phyloP scores from a whole-genome alignment of 2,329 filamentous ascomycete species.

The Fusarium mangiferae region DNA sequence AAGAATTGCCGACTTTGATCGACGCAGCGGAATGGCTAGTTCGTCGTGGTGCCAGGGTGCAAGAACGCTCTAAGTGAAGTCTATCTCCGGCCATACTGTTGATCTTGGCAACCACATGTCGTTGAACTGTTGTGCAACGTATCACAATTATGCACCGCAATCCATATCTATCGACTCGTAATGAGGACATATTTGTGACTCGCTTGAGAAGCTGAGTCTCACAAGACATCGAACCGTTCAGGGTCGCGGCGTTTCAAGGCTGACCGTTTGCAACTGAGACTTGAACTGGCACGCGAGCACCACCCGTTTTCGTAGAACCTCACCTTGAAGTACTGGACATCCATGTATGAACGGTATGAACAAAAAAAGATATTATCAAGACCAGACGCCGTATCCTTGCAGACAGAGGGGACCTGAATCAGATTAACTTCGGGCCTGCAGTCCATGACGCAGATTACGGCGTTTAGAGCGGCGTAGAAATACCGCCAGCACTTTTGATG shows the following conservation, averaged over 20 bases:
- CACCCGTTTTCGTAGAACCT: conserved; percentile 14
- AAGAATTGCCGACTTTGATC: conserved; percentile 37
- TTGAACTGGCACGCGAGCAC: conserved; percentile 33
- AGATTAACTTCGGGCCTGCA: conserved; percentile 27
- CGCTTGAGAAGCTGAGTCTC: background rate
- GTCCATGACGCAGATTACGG: conserved; percentile 26
- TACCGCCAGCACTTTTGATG: conserved; percentile 1
- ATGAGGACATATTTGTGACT: background rate
- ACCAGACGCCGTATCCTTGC: conserved; percentile 14
- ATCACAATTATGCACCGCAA: conserved; percentile 14
- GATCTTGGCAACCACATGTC: conserved; percentile 24
- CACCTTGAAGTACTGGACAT: background rate
- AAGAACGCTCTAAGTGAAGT: conserved; percentile 18
- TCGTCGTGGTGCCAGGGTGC: conserved; percentile 16
- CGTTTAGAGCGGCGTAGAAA: conserved; percentile 28
- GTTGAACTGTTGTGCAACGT: conserved; percentile 12
- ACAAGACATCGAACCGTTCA: background rate
- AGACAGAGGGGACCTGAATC: conserved; percentile 11
- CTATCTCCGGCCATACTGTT: conserved; percentile 30
- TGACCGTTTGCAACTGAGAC: conserved; percentile 2
- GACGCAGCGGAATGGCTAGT: conserved; percentile 30
- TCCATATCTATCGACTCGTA: background rate
- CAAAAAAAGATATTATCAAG: background rate
- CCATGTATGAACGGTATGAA: background rate
- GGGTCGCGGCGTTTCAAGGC: background rate